Evolutionary conservation across 2,329 filamentous ascomycete species (phyloP), one percentile per base, ranked within the genome.

Genomic region (Colletotrichum sp.): DNA sequence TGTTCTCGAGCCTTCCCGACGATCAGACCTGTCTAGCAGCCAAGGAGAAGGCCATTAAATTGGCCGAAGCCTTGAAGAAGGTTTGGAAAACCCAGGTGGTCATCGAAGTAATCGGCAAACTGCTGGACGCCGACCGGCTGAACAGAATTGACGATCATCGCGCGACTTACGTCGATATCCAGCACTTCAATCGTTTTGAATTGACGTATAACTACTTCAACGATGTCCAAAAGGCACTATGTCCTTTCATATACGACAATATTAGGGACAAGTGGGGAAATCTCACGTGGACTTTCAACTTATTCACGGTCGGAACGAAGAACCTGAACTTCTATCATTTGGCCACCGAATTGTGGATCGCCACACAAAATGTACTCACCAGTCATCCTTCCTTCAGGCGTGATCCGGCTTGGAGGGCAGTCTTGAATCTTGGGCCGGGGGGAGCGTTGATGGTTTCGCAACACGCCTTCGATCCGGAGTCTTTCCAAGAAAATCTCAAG

Each of bases 171-270:
- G 80, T 87, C 13, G 78, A 84, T 30, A 79, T 80, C 1, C 68
- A 66, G 28, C 80, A 85, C n/a, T 83, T 82, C 34, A 62, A 78
- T 2, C 55, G 39, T 12, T 73, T 85, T 6, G 7, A 52, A 2
- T 8, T 65, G 2, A 80, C 85, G 26, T 80, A 85, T 55, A 5
- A 13, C 1, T 21, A 49, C 0, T 78, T 86, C 10, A 83, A 82
- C 26, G 74, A 81, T 18, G 75, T 77, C 2, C 86, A 88, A 69
- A 83, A 82, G 57, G 80, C 79, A 67, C 77, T 88, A 3, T 83
- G 83, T 18, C 81, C 86, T 2, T 81, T 84, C 34, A 82, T 87
- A 68, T 89, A 85, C 71, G 79, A 82, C 34, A 78, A 81, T 5
- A 24, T 84, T 5, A 76, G 77, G 8, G 34, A 72, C 30, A 39